Percentiles rank a stretch among this genome's conserved stretches.
Evolutionary conservation across 2,329 filamentous ascomycete genomes (phyloP).

Genomic region (Penicillium sp.): DNA sequence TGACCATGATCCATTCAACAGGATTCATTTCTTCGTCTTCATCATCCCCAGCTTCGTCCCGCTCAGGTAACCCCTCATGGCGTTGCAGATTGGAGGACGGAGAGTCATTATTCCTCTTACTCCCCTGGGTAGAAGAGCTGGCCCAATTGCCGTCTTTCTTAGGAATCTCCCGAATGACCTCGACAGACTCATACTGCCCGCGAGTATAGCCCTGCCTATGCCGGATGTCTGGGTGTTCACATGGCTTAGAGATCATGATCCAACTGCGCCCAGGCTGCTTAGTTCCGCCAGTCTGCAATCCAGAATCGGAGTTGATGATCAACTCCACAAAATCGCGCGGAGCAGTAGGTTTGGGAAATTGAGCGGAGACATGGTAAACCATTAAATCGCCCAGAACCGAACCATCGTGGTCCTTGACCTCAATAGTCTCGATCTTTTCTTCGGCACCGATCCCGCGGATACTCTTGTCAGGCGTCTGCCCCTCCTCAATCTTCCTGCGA

Average conservation of each 20-base stretch:
- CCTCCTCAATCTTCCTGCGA: slow-evolving; percentile 56
- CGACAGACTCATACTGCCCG: slow-evolving; percentile 82
- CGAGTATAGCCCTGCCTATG: slow-evolving; percentile 65
- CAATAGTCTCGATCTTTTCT: slow-evolving; percentile 57
- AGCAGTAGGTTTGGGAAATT: slow-evolving; percentile 81
- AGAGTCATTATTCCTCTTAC: slow-evolving; percentile 29
- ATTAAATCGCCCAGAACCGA: slow-evolving; percentile 22
- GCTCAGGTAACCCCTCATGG: slow-evolving; percentile 27
- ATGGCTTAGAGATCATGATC: slow-evolving; percentile 80
- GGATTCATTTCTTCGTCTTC: slow-evolving; percentile 52
- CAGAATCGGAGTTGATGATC: slow-evolving; percentile 55
- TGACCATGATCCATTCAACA: slow-evolving; percentile 90
- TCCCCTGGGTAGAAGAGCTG: slow-evolving; percentile 9
- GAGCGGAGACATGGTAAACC: slow-evolving; percentile 79
- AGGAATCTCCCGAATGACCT: slow-evolving; percentile 77
- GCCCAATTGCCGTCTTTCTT: slow-evolving; percentile 14
- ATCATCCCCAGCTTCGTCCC: slow-evolving; percentile 8
- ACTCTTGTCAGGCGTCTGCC: slow-evolving; percentile 62
- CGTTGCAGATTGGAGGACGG: slow-evolving; percentile 25
- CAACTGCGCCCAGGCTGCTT: slow-evolving; percentile 54
- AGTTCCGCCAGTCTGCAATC: slow-evolving; percentile 25
- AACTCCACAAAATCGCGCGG: slow-evolving; percentile 81
- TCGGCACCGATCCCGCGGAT: slow-evolving; percentile 82
- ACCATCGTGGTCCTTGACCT: slow-evolving; percentile 42
- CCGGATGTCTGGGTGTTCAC: slow-evolving; percentile 64